Evolutionary conservation across 2,329 filamentous ascomycete genomes (phyloP).

Genomic region (Xylariales sp.): DNA sequence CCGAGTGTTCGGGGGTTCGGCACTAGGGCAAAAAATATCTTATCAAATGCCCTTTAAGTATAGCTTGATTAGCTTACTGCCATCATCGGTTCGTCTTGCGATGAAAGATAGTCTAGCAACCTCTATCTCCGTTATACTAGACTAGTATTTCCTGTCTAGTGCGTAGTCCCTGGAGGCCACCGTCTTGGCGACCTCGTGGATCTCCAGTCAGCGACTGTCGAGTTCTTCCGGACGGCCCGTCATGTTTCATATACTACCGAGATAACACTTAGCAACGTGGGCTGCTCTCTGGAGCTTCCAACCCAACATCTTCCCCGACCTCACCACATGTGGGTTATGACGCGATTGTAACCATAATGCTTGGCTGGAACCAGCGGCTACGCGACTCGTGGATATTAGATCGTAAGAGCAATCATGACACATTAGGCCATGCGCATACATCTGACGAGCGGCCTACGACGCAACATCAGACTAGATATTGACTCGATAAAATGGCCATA

Average conservation of each 20-base stretch:
- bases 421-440: constrained; percentile 20
- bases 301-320: constrained; percentile 29
- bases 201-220: constrained; percentile 10
- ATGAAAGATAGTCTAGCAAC: constrained; percentile 5
- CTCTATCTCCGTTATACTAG: constrained; percentile 1
- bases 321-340: constrained; percentile 32
- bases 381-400: constrained; percentile 15
- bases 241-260: constrained; percentile 24
- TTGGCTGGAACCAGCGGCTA: constrained; percentile 19
- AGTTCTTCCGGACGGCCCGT: constrained; percentile 12
- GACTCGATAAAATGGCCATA: constrained; percentile 6
- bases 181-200: constrained; percentile 27
- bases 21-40: constrained; percentile 22
- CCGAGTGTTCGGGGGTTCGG: constrained; percentile 13
- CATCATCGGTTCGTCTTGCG: constrained; percentile 9
- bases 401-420: constrained; percentile 23
- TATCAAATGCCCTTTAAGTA: constrained; percentile 21
- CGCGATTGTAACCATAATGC: constrained; percentile 20
- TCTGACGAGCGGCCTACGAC: constrained; percentile 30
- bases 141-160: neutral
- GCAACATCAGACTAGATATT: constrained; percentile 22
- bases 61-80: constrained; percentile 14
- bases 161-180: constrained; percentile 1
- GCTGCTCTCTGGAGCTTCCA: constrained; percentile 14
- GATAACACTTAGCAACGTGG: constrained; percentile 24